Percentiles rank a stretch among this genome's conserved stretches.
phyloP scores from a whole-genome alignment of 1,284 basidiomycete genomes.

The Ustilago shanxiensis region DNA sequence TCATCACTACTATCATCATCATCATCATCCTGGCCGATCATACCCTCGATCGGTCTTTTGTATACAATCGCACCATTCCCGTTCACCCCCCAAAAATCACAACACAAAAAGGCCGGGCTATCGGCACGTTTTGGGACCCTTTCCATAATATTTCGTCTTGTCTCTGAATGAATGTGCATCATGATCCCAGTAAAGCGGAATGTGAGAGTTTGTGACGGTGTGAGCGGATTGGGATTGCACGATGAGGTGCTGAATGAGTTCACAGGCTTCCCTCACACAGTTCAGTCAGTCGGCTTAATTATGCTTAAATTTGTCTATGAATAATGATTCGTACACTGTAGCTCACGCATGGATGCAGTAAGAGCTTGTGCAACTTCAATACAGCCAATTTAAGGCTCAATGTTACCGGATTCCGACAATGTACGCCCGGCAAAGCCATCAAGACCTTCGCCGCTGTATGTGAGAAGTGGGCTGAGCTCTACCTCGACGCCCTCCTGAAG shows the following conservation, averaged over 20 bases:
- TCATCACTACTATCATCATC: slow-evolving; percentile 14
- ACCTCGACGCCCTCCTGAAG: slow-evolving; percentile 82
- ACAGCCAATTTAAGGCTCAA: slow-evolving; percentile 26
- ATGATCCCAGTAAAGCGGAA: neutral
- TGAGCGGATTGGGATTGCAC: neutral
- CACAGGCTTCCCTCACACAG: neutral
- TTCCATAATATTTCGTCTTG: slow-evolving; percentile 6
- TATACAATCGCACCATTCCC: slow-evolving; percentile 28
- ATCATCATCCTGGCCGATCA: slow-evolving; percentile 9
- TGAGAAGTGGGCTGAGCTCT: slow-evolving; percentile 88
- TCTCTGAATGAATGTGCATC: neutral
- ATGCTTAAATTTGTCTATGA: neutral
- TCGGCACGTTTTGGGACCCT: slow-evolving; percentile 44
- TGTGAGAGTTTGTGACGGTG: neutral
- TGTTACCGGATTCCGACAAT: slow-evolving; percentile 72
- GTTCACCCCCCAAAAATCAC: slow-evolving; percentile 25
- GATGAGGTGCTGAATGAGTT: neutral
- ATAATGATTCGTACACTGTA: neutral
- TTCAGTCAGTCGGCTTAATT: neutral
- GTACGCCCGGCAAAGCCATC: slow-evolving; percentile 82
- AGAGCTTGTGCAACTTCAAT: neutral
- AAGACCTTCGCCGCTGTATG: slow-evolving; percentile 92
- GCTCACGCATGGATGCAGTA: neutral
- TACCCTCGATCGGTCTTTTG: slow-evolving; percentile 14
- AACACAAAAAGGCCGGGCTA: slow-evolving; percentile 47